These are phyloP conservation scores for Spirogloea muscicola DNA, from an alignment of 139 green algal species.

Conservation along the genomic window DNA sequence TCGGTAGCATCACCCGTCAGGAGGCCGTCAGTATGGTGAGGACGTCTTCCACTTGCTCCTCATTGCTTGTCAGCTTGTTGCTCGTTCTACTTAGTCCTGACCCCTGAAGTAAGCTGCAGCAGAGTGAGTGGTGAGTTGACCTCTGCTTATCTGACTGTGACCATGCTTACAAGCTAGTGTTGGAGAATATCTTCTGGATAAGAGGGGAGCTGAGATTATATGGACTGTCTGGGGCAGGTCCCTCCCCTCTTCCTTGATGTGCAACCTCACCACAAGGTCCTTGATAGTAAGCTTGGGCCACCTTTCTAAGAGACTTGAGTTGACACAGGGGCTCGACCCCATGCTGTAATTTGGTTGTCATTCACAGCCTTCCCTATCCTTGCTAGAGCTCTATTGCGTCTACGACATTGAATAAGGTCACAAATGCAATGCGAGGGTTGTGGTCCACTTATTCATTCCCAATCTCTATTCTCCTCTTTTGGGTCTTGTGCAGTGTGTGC, in stretches of 20 bases:
- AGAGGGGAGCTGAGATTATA: too few relatives aligned
- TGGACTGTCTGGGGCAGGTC: too few relatives aligned
- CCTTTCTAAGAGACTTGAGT: too few relatives aligned
- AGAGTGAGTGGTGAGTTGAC: not conserved
- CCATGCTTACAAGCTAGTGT: not conserved
- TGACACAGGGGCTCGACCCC: too few relatives aligned
- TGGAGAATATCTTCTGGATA: not conserved
- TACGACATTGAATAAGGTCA: too few relatives aligned
- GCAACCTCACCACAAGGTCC: conserved; percentile 82
- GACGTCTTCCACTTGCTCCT: not conserved
- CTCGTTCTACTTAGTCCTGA: not conserved
- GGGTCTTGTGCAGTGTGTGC: conserved; percentile 89
- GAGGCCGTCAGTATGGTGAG: conserved; percentile 97
- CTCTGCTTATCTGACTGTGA: not conserved
- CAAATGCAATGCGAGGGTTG: too few relatives aligned
- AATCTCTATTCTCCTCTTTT: too few relatives aligned
- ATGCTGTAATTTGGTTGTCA: too few relatives aligned
- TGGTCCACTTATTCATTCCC: too few relatives aligned
- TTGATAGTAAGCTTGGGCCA: conserved; percentile 88
- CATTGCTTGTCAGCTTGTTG: not conserved
- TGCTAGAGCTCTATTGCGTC: too few relatives aligned
- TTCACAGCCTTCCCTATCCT: too few relatives aligned
- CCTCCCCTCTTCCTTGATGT: conserved; percentile 94
- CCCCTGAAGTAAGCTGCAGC: conserved; percentile 1
- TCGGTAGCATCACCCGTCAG: conserved; percentile 91